phyloP scores from a whole-genome alignment of 75 land plant species.

The Pinus taeda region DNA sequence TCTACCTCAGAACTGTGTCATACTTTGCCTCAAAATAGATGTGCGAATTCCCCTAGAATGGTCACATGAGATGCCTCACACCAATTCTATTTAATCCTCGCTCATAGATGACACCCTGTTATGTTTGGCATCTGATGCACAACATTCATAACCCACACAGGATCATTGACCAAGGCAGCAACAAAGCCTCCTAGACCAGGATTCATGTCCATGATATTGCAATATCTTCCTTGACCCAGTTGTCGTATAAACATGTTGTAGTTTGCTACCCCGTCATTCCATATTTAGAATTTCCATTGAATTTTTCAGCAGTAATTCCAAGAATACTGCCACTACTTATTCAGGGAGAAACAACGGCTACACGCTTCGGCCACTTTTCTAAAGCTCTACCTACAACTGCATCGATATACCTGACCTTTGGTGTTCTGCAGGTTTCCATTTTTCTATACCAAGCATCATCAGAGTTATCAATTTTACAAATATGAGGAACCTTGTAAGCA shows the following conservation, averaged over 20 bases:
- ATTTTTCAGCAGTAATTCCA: slow-evolving; percentile 34
- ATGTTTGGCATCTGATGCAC: slow-evolving; percentile 61
- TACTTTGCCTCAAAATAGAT: too few relatives aligned
- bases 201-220: slow-evolving; percentile 55
- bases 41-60: too few relatives aligned
- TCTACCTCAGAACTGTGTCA: too few relatives aligned
- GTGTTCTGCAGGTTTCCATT: slow-evolving; percentile 58
- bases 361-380: slow-evolving; percentile 45
- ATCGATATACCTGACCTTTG: slow-evolving; percentile 22
- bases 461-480: slow-evolving; percentile 69
- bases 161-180: slow-evolving; percentile 54
- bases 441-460: slow-evolving; percentile 69
- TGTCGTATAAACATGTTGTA: slow-evolving; percentile 23
- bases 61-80: too few relatives aligned
- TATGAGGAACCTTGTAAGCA: slow-evolving; percentile 44
- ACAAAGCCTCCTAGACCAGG: slow-evolving; percentile 38
- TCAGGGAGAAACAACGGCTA: slow-evolving; percentile 47
- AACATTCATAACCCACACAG: slow-evolving; percentile 94
- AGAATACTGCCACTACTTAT: slow-evolving; percentile 39
- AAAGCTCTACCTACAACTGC: slow-evolving; percentile 49
- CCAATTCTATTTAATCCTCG: slow-evolving; percentile 61
- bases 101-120: slow-evolving; percentile 88
- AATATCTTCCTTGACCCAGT: slow-evolving; percentile 30
- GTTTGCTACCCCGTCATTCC: slow-evolving; percentile 27
- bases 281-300: slow-evolving; percentile 31